These are phyloP conservation scores for Coccomyxa subellipsoidea DNA, from an alignment of 163 green algal genomes.

Conservation along the genomic window DNA sequence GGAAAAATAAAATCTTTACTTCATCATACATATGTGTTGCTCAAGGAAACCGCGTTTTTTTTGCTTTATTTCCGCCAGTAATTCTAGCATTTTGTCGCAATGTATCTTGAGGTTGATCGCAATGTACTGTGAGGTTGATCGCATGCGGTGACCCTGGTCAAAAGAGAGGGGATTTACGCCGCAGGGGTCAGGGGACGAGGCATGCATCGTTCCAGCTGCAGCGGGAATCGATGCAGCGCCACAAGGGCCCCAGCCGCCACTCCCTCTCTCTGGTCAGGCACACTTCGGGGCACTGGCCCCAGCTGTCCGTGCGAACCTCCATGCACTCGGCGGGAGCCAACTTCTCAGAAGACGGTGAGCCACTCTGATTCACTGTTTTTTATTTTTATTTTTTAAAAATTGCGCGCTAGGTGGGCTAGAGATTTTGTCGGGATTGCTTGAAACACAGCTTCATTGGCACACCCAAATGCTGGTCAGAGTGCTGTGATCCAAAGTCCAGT, in stretches of 20 bases:
- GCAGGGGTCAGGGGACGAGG: background rate
- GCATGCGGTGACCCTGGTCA: background rate
- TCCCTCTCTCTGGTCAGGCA: background rate
- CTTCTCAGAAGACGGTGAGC: background rate
- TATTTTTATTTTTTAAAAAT: background rate
- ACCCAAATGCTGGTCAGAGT: background rate
- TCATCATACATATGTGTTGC: no score
- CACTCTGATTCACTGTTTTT: background rate
- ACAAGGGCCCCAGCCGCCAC: background rate
- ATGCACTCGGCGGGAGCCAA: background rate
- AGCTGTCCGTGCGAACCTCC: background rate
- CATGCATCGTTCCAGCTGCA: constrained; percentile 4
- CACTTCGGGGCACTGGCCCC: background rate
- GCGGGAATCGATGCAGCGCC: constrained; percentile 1
- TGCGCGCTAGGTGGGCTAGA: background rate
- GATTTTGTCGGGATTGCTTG: no score
- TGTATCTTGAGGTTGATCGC: no score
- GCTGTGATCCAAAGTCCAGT: no score
- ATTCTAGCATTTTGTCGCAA: no score
- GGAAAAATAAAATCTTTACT: no score
- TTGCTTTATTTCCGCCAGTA: no score
- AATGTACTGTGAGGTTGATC: background rate
- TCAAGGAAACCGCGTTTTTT: no score
- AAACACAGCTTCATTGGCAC: background rate
- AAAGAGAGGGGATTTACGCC: background rate